These are phyloP conservation scores for Volvariella volvacea DNA, from an alignment of 1,284 basidiomycete species.

Conservation along the genomic window DNA sequence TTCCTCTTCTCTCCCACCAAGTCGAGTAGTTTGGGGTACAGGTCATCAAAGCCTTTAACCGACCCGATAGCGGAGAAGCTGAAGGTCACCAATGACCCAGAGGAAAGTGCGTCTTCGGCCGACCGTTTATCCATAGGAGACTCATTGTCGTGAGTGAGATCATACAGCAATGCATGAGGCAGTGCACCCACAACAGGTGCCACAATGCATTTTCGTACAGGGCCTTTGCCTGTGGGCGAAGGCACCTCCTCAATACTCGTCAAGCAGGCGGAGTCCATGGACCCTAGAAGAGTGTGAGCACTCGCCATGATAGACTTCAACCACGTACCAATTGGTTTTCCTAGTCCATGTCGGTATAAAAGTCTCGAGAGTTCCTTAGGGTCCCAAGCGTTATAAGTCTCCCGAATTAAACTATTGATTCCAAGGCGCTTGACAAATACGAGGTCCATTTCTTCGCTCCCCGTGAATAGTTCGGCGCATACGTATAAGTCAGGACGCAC, in stretches of 20 bases:
- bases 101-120: conserved; percentile 89
- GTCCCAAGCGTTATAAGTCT: conserved; percentile 86
- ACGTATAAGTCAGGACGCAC: conserved; percentile 91
- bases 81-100: conserved; percentile 84
- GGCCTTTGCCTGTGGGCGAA: conserved; percentile 74
- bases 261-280: conserved; percentile 86
- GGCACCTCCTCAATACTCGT: conserved; percentile 70
- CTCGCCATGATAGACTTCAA: background rate
- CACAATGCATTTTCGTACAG: conserved; percentile 65
- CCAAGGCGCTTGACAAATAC: conserved; percentile 87
- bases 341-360: conserved; percentile 82
- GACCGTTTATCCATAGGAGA: conserved; percentile 83
- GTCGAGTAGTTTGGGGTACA: conserved; percentile 89
- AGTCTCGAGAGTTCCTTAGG: conserved; percentile 83
- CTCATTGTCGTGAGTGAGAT: conserved; percentile 95
- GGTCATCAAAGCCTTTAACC: conserved; percentile 92
- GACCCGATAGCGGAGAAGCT: conserved; percentile 83
- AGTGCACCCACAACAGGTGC: conserved; percentile 77
- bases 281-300: conserved; percentile 31
- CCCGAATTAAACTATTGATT: conserved; percentile 86
- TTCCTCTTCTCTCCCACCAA: conserved; percentile 77
- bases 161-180: conserved; percentile 90
- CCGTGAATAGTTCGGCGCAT: conserved; percentile 96
- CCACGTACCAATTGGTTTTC: conserved; percentile 67
- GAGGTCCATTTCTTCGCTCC: conserved; percentile 89